Percentiles rank a stretch among this genome's conserved stretches.
These are phyloP conservation scores for Xylaria flabelliformis DNA, from an alignment of 495 filamentous ascomycete species.

Conservation along the genomic window DNA sequence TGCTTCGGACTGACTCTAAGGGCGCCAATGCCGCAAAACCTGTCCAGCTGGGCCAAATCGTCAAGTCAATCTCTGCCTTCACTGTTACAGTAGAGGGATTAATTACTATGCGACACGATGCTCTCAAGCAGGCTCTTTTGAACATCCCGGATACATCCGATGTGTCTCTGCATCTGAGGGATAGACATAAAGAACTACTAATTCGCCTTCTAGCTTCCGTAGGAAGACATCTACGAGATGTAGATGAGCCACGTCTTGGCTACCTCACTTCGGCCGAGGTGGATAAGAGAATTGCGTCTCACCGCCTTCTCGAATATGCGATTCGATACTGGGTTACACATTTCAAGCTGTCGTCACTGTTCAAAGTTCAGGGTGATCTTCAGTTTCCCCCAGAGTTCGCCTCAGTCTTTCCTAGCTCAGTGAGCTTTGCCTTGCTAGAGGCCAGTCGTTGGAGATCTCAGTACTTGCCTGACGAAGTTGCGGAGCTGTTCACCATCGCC, in stretches of 20 bases:
- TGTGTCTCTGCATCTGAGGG: slow-evolving; percentile 14
- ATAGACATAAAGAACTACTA: slow-evolving; percentile 19
- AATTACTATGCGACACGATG: slow-evolving; percentile 11
- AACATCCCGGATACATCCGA: slow-evolving; percentile 22
- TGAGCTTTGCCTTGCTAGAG: slow-evolving; percentile 16
- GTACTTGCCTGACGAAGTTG: slow-evolving; percentile 10
- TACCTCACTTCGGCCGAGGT: not conserved
- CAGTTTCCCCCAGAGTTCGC: slow-evolving; percentile 12
- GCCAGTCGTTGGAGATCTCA: slow-evolving; percentile 19
- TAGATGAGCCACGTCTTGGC: slow-evolving; percentile 13
- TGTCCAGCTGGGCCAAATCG: not conserved
- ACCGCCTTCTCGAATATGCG: slow-evolving; percentile 15
- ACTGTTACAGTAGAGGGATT: slow-evolving; percentile 11
- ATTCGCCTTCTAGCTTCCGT: slow-evolving; percentile 11
- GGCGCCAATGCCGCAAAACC: not conserved
- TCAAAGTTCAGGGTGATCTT: slow-evolving; percentile 19
- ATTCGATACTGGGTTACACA: slow-evolving; percentile 21
- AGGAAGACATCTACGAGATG: slow-evolving; percentile 3
- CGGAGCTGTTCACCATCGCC: slow-evolving; percentile 3
- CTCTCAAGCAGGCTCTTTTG: slow-evolving; percentile 13
- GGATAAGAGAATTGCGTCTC: slow-evolving; percentile 10
- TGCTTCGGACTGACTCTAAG: slow-evolving; percentile 13
- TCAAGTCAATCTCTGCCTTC: not conserved
- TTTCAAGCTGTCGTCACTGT: slow-evolving; percentile 16
- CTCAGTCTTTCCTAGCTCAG: slow-evolving; percentile 18